Percentiles rank a stretch among this genome's conserved stretches.
Conservation (phyloP, 495 filamentous ascomycete species). For the Platismatia glauca region DNA sequence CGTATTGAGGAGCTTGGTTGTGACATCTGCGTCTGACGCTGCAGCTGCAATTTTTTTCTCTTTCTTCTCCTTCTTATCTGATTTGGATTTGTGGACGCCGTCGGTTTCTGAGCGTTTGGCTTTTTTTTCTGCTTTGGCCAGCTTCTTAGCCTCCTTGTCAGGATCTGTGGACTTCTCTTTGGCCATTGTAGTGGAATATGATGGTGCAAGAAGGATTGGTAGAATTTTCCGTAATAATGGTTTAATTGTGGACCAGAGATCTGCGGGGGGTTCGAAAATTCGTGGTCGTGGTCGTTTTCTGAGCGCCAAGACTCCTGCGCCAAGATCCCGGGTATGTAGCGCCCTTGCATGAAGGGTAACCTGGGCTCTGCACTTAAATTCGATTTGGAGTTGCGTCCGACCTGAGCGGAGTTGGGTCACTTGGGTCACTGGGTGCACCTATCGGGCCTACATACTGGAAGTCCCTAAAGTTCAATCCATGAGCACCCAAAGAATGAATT, state of each 20-base stretch:
- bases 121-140: constrained; percentile 61
- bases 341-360: too few relatives aligned
- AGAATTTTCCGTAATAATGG: background rate
- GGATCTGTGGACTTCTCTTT: constrained; percentile 42
- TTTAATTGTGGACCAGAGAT: background rate
- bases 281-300: constrained; percentile 1
- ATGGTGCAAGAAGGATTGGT: background rate
- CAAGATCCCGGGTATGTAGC: too few relatives aligned
- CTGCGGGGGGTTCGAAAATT: constrained; percentile 7
- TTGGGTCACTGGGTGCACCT: too few relatives aligned
- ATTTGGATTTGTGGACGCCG: constrained; percentile 55
- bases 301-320: too few relatives aligned
- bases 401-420: too few relatives aligned
- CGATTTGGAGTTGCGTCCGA: too few relatives aligned
- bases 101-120: constrained; percentile 69
- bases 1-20: constrained; percentile 33
- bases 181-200: constrained; percentile 34
- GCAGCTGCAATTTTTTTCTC: constrained; percentile 33
- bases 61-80: constrained; percentile 44
- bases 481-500: too few relatives aligned
- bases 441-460: too few relatives aligned
- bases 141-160: constrained; percentile 49
- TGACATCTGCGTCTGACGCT: constrained; percentile 46
- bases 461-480: too few relatives aligned
- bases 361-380: too few relatives aligned